Evolutionary conservation across 768 basidiomycete species (phyloP), one percentile per base, ranked within the genome.

Genomic region (Hygrocybe coccinea): DNA sequence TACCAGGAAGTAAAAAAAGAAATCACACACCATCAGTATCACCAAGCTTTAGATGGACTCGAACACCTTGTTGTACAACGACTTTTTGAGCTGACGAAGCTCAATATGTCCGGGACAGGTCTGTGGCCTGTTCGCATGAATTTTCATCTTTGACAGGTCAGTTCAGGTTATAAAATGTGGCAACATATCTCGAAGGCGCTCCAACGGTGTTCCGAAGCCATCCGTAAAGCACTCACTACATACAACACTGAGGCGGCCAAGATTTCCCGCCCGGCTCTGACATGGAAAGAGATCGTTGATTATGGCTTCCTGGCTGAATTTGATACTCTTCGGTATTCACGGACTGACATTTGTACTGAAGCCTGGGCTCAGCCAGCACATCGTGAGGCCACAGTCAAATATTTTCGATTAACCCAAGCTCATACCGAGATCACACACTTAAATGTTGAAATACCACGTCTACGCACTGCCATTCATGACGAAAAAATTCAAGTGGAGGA

Each of bases 151-250:
- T 29, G 29, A 17, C 50, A 17, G 29, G 24, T n/a, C 12, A 34
- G 15, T 36, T 34, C 25, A 75, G 74, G 69, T 0, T 75, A 75
- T 54, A 69, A 68, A 43, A 55, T 73, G 52, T 61, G 66, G 1
- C 62, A 62, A 9, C 62, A 71, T 48, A 72, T 76, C 17, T 66
- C 67, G 0, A 70, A 74, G 54, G 67, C 70, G 3, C 56, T 74
- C 1, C 63, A 68, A 52, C 53, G 54, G 6, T 56, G 68, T 7
- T 67, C 68, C 2, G 57, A 65, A 37, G 68, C 73, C 2, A 72
- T 76, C 35, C 55, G 54, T 35, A 63, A 44, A 17, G 70, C 73
- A 0, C 59, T 75, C 2, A 52, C 62, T 0, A 50, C 45, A 24
- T 75, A 74, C 60, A 75, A 76, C 41, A 45, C 39, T 11, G 59